Percentiles rank a stretch among this genome's conserved stretches.
These are phyloP conservation scores for Fusarium nelsonii DNA, from an alignment of 2,329 filamentous ascomycete species.

Conservation along the genomic window DNA sequence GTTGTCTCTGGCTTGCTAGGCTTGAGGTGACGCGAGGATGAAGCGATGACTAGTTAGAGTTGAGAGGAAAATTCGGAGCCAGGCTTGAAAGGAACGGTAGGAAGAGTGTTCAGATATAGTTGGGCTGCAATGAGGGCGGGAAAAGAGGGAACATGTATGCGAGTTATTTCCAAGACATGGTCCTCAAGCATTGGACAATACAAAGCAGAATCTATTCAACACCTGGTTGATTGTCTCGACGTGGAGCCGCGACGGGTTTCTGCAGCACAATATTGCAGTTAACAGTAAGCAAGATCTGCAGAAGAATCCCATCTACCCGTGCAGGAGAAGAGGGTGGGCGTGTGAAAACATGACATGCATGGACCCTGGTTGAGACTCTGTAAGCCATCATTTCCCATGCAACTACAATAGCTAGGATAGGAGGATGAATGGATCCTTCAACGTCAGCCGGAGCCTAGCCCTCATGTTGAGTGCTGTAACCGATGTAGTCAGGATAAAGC, in stretches of 20 bases:
- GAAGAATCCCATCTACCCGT: constrained; percentile 28
- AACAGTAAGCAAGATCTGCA: constrained; percentile 28
- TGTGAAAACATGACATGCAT: constrained; percentile 34
- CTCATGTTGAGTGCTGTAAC: background rate
- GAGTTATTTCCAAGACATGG: constrained; percentile 2
- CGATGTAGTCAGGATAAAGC: constrained; percentile 10
- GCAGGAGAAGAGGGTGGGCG: constrained; percentile 14
- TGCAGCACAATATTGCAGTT: constrained; percentile 19
- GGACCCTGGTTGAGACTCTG: constrained; percentile 25
- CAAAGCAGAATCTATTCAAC: constrained; percentile 25
- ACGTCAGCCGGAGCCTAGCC: background rate
- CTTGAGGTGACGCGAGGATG: constrained; percentile 13
- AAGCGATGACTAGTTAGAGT: constrained; percentile 19
- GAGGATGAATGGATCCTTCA: constrained; percentile 17
- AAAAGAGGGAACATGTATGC: constrained; percentile 8
- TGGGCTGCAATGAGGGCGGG: background rate
- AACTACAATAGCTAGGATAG: constrained; percentile 26
- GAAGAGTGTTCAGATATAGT: constrained; percentile 35
- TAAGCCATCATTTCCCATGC: constrained; percentile 40
- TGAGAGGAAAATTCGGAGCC: constrained; percentile 6
- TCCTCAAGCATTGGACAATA: constrained; percentile 25
- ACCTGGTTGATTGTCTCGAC: constrained; percentile 27
- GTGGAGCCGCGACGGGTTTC: constrained; percentile 17
- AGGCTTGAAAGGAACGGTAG: background rate
- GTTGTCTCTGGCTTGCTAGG: constrained; percentile 22